A percentile compares a stretch with the other conserved stretches of the same genome.
Conservation (phyloP, 352 stramenopile genomes). For the Phytopythium cucurbitacearum region DNA sequence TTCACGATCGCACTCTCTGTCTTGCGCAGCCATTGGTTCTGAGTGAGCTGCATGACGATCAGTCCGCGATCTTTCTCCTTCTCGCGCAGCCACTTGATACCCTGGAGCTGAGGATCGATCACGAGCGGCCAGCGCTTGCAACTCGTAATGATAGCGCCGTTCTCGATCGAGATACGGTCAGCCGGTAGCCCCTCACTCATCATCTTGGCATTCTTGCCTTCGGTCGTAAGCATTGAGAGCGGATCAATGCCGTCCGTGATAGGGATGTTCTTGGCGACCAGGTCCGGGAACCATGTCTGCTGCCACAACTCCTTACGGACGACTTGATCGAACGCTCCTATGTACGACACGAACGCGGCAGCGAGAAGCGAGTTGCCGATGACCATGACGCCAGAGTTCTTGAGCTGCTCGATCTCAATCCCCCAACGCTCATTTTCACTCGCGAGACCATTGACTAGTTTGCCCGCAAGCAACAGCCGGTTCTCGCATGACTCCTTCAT, state of each 20-base stretch:
- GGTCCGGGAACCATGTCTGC: conserved; percentile 83
- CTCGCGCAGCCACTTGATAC: conserved; percentile 97
- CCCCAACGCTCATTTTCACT: conserved; percentile 97
- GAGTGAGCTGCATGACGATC: conserved; percentile 92
- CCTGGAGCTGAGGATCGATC: conserved; percentile 97
- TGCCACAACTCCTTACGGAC: conserved; percentile 86
- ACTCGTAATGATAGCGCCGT: conserved; percentile 96
- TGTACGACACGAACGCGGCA: conserved; percentile 97
- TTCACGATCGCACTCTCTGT: conserved; percentile 94
- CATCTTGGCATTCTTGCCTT: conserved; percentile 97
- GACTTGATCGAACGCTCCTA: conserved; percentile 95
- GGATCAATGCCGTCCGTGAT: conserved; percentile 95
- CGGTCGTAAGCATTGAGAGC: conserved; percentile 94
- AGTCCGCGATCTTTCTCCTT: conserved; percentile 93
- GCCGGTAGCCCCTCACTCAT: conserved; percentile 95
- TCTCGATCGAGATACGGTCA: conserved; percentile 97
- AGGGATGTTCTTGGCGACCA: conserved; percentile 89
- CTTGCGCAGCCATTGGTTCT: conserved; percentile 96
- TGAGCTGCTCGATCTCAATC: conserved; percentile 95
- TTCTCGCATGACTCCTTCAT: conserved; percentile 93
- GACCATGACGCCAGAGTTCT: conserved; percentile 92
- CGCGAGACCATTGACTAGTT: conserved; percentile 93
- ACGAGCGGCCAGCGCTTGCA: conserved; percentile 97
- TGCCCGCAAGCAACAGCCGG: conserved; percentile 90
- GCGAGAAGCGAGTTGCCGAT: conserved; percentile 96